Percentiles rank a stretch among this genome's conserved stretches.
Evolutionary conservation across 305 asterid genomes (phyloP).

Genomic region (Fraxinus ornus): DNA sequence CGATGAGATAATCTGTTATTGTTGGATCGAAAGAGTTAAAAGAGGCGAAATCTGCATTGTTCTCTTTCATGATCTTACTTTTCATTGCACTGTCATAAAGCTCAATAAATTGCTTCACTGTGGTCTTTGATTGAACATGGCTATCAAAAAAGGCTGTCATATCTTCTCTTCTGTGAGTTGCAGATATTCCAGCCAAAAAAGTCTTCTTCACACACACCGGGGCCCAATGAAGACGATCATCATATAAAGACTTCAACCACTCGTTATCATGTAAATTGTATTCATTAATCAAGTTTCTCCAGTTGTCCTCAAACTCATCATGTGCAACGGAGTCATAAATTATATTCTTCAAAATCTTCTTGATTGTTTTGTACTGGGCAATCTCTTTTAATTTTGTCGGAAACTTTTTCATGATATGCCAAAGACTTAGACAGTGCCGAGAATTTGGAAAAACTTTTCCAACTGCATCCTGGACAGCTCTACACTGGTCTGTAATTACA

Average conservation of each 20-base stretch:
- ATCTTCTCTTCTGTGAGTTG: background rate
- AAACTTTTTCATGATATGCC: constrained; percentile 3
- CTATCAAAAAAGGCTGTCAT: background rate
- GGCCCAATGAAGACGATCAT: background rate
- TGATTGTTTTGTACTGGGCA: background rate
- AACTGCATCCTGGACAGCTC: constrained; percentile 1
- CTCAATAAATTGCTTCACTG: background rate
- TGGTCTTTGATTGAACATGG: constrained; percentile 2
- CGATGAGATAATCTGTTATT: background rate
- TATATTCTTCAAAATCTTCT: background rate
- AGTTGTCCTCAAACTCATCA: background rate
- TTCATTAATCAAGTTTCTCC: background rate
- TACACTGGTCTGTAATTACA: constrained; percentile 6
- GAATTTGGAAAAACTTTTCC: background rate
- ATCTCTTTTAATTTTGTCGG: background rate
- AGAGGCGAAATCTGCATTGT: constrained; percentile 3
- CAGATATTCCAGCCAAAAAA: background rate
- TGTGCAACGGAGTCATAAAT: background rate
- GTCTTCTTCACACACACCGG: background rate
- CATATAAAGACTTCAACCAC: constrained; percentile 9
- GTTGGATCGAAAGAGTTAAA: background rate
- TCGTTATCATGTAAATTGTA: background rate
- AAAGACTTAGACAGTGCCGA: constrained; percentile 4
- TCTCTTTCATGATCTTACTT: background rate
- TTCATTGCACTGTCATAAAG: background rate